phyloP scores from a whole-genome alignment of 345 rosid species.

The Toxicodendron radicans region DNA sequence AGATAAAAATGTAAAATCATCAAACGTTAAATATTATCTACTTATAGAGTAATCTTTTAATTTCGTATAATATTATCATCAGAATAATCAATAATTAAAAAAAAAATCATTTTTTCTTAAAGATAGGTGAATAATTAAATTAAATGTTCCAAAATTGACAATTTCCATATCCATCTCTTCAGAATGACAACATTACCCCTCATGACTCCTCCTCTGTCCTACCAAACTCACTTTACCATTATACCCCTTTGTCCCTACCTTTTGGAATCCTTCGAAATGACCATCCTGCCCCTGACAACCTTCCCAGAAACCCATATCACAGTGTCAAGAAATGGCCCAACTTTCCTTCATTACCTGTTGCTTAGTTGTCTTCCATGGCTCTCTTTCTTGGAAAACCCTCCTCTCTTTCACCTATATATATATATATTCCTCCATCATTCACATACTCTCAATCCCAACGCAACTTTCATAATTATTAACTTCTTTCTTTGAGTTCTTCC shows the following conservation, averaged over 20 bases:
- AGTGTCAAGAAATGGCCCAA: neutral
- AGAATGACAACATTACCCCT: constrained; percentile 9
- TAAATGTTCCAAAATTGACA: neutral
- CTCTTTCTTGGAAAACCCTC: constrained; percentile 61
- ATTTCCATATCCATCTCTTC: too few relatives aligned
- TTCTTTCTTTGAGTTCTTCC: constrained; percentile 7
- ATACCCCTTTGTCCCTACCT: neutral
- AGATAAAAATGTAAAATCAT: too few relatives aligned
- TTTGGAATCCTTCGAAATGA: neutral
- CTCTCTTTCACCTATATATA: constrained; percentile 15
- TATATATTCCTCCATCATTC: constrained; percentile 10
- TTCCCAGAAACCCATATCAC: constrained; percentile 36
- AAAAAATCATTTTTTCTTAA: too few relatives aligned
- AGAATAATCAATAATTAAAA: too few relatives aligned
- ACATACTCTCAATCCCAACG: neutral
- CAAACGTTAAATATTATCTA: too few relatives aligned
- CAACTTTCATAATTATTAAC: neutral
- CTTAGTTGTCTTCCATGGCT: constrained; percentile 54
- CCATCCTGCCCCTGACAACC: constrained; percentile 28
- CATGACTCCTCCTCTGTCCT: neutral
- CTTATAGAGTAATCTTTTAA: too few relatives aligned
- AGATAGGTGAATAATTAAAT: too few relatives aligned
- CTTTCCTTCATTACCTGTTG: constrained; percentile 41
- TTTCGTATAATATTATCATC: too few relatives aligned
- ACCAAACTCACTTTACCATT: neutral